Evolutionary conservation across 176 grass and related monocot species (phyloP).

Genomic region (Areca catechu): DNA sequence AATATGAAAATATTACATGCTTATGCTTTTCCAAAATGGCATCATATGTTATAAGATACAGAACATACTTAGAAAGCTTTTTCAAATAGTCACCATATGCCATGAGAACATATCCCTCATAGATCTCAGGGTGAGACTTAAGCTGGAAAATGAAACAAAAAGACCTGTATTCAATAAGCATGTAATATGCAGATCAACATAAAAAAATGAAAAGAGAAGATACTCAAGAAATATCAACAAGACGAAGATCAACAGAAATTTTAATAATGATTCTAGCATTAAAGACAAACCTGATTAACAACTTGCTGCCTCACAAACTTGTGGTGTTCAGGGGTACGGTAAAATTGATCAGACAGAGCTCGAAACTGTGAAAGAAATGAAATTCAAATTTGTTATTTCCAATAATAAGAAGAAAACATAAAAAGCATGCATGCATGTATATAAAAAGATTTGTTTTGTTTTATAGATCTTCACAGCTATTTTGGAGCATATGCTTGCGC

Average conservation of each 20-base stretch:
- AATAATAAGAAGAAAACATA: too few relatives aligned
- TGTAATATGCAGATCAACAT: too few relatives aligned
- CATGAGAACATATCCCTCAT: constrained; percentile 68
- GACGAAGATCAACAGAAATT: neutral
- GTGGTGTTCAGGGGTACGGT: constrained; percentile 52
- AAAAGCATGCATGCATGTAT: too few relatives aligned
- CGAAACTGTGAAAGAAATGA: constrained; percentile 31
- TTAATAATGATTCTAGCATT: too few relatives aligned
- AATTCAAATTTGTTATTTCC: too few relatives aligned
- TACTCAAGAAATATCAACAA: neutral
- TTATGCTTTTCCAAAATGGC: too few relatives aligned
- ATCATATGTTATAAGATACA: constrained; percentile 6
- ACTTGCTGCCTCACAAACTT: constrained; percentile 58
- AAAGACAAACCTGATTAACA: constrained; percentile 33
- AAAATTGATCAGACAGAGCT: constrained; percentile 63
- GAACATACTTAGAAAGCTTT: constrained; percentile 41
- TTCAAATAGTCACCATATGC: constrained; percentile 45
- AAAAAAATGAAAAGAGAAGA: neutral
- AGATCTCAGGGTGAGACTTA: constrained; percentile 38
- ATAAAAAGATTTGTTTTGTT: too few relatives aligned
- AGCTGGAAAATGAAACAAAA: constrained; percentile 28
- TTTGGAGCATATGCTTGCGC: too few relatives aligned
- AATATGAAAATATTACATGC: too few relatives aligned
- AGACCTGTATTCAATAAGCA: neutral
- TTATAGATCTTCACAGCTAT: too few relatives aligned